These are phyloP conservation scores for Hanseniaspora gamundiae DNA, from an alignment of 1,139 yeast species.

Conservation along the genomic window DNA sequence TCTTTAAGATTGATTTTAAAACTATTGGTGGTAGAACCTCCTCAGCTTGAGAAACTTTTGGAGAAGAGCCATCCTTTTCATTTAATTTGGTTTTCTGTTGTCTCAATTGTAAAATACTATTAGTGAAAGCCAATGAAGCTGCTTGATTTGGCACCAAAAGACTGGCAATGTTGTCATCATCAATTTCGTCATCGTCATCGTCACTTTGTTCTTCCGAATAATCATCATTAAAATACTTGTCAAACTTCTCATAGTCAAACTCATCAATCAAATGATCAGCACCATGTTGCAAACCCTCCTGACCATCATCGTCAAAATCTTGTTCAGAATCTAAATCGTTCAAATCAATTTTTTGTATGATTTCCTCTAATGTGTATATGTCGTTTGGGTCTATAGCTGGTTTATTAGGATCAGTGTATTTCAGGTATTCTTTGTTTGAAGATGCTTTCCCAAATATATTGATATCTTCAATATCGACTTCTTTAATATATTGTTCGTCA, in stretches of 20 bases:
- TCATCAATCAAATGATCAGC: slow-evolving; percentile 28
- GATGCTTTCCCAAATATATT: slow-evolving; percentile 3
- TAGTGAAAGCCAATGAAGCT: slow-evolving; percentile 21
- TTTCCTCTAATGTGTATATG: slow-evolving; percentile 28
- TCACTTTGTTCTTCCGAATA: slow-evolving; percentile 25
- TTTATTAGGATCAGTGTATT: slow-evolving; percentile 6
- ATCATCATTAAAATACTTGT: slow-evolving; percentile 21
- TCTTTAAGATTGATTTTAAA: slow-evolving; percentile 1
- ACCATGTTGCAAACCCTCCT: slow-evolving; percentile 28
- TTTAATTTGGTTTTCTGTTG: slow-evolving; percentile 3
- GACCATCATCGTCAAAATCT: slow-evolving; percentile 22
- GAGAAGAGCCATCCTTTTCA: too few species aligned
- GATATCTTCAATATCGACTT: slow-evolving; percentile 8
- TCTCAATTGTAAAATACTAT: slow-evolving; percentile 20
- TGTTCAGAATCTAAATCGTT: slow-evolving; percentile 21
- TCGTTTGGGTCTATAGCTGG: slow-evolving; percentile 40
- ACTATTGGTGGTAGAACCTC: neutral
- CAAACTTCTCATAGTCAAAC: slow-evolving; percentile 19
- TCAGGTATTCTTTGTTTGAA: slow-evolving; percentile 4
- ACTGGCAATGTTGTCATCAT: slow-evolving; percentile 9
- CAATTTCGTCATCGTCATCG: slow-evolving; percentile 26
- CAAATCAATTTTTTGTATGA: slow-evolving; percentile 19
- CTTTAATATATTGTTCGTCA: slow-evolving; percentile 5
- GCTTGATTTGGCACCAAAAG: slow-evolving; percentile 16
- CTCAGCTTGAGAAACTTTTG: too few species aligned